Base-by-base conservation (phyloP, 2,329 filamentous ascomycete species). In the Elsinoe arachidis region DNA sequence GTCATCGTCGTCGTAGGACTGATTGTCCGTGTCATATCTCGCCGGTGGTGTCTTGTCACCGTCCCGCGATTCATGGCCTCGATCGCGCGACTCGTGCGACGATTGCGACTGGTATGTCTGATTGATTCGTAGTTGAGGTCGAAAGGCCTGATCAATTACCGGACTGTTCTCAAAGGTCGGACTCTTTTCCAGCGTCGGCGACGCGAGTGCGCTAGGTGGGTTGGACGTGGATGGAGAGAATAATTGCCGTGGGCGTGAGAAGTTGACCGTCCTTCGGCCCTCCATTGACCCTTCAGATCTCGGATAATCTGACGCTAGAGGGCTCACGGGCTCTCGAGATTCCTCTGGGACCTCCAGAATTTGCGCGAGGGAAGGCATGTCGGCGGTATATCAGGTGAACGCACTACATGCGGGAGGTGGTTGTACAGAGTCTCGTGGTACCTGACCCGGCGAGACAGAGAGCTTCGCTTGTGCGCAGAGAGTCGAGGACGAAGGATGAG, bases 171-270 rank as follows among this genome's bases (percentile, higher is more conserved):
- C 52, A 23, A 38, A 55, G 11, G 35, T 17, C 30, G 39, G 41
- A 56, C 51, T 26, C 55, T 46, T 19, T 46, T 56, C 54, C 23
- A 46, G 47, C 10, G 30, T 17, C 30, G 44, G 44, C 54, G 57
- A 47, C 49, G 55, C 26, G 26, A 58, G 30, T 46, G 47, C 10
- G 38, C 39, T 35, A 26, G 34, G 26, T 15, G 55, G 43, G 26
- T 44, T 57, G n/a, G 38, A 51, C 23, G 58, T 46, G 35, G 39
- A 34, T 44, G 58, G 47, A 33, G 39, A 49, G 21, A 46, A 47
- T 19, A 46, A 47, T 19, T 37, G 58, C 46, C 59, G 57, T 6
- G 64, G 65, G 12, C 65, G 61, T 12, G 65, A 67, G 60, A 67
- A 67, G 53, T 67, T 67, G 55, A 64, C 58, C 10, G 61, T 58